Base-by-base conservation (phyloP, 2,329 filamentous ascomycete species). In the Ascochyta koolunga region DNA sequence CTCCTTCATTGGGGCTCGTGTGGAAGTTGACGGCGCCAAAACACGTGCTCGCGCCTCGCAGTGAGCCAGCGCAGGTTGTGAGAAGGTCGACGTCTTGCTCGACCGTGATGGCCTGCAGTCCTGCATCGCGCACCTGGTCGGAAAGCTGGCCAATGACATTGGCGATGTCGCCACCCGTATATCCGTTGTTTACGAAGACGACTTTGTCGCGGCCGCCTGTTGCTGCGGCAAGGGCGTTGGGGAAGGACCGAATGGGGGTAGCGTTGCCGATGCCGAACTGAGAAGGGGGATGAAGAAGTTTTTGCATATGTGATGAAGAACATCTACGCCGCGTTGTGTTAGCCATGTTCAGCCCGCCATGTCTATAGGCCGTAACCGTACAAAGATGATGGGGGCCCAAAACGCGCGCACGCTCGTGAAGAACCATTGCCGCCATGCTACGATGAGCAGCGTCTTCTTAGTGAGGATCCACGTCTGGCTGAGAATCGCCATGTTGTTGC, bases 221-320 rank as follows among this genome's bases (percentile, higher is more conserved):
- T 2, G 87, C 84, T 22, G 77, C 76, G 18, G 74, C 69, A 27
- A 96, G 80, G 1, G 87, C 90, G 58, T 89, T 77, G 29, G 79
- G 67, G 16, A 96, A 81, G 10, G 84, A 82, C 54, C 86, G 83
- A 57, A 96, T 76, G 0, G 86, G 80, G 6, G 76, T 78, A 0
- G 85, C 73, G 0, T 80, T 70, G 38, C 87, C 89, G 60, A 96
- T 86, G 38, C 93, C 93, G 66, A 83, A 96, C 3, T 82, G 77
- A 0, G 89, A 88, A 1, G 90, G 88, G 91, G 88, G 3, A 93
- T 84, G 66, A 96, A 93, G 59, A 96, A 84, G 71, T 93, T 93
- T 90, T 88, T 15, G 91, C 88, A 72, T 89, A 93, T 47, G 79
- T 78, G 40, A 83, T 82, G 62, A 77, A 76, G 67, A 78, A 78